These are phyloP conservation scores for Cotoneaster glaucophyllus DNA, from an alignment of 306 rosid genomes.

Conservation along the genomic window DNA sequence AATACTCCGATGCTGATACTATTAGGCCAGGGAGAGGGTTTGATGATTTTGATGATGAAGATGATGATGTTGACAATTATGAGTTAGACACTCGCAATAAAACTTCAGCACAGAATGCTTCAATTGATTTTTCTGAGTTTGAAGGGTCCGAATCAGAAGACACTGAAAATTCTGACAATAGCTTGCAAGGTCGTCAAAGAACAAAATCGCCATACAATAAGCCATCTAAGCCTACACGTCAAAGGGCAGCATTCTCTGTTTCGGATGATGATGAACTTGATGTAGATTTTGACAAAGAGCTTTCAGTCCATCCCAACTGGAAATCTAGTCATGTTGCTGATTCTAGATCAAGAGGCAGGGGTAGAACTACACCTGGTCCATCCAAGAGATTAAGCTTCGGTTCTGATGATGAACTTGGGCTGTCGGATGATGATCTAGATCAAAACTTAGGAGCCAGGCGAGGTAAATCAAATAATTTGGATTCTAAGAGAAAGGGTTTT, in stretches of 20 bases:
- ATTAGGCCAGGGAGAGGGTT: slow-evolving; percentile 60
- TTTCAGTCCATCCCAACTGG: slow-evolving; percentile 45
- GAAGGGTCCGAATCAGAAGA: slow-evolving; percentile 55
- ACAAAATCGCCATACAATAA: slow-evolving; percentile 28
- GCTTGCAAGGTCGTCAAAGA: slow-evolving; percentile 12
- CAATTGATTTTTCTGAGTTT: slow-evolving; percentile 44
- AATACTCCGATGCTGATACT: slow-evolving; percentile 37
- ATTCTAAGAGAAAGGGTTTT: slow-evolving; percentile 37
- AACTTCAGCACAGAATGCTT: slow-evolving; percentile 35
- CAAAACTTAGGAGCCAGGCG: slow-evolving; percentile 31
- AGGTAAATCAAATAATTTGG: slow-evolving; percentile 27
- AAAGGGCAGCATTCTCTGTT: slow-evolving; percentile 37
- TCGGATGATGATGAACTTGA: slow-evolving; percentile 56
- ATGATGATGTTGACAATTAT: slow-evolving; percentile 80
- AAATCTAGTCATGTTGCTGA: slow-evolving; percentile 57
- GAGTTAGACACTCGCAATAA: slow-evolving; percentile 51
- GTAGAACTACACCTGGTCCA: slow-evolving; percentile 30
- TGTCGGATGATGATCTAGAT: slow-evolving; percentile 49
- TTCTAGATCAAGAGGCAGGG: slow-evolving; percentile 40
- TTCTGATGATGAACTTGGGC: slow-evolving; percentile 69
- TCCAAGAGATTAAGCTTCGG: slow-evolving; percentile 64
- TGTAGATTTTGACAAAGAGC: slow-evolving; percentile 42
- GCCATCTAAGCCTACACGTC: slow-evolving; percentile 25
- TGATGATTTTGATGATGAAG: slow-evolving; percentile 90
- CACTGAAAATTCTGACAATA: slow-evolving; percentile 23